Base-by-base conservation (phyloP, 1,284 basidiomycete species). In the Ustilago xerochloae region DNA sequence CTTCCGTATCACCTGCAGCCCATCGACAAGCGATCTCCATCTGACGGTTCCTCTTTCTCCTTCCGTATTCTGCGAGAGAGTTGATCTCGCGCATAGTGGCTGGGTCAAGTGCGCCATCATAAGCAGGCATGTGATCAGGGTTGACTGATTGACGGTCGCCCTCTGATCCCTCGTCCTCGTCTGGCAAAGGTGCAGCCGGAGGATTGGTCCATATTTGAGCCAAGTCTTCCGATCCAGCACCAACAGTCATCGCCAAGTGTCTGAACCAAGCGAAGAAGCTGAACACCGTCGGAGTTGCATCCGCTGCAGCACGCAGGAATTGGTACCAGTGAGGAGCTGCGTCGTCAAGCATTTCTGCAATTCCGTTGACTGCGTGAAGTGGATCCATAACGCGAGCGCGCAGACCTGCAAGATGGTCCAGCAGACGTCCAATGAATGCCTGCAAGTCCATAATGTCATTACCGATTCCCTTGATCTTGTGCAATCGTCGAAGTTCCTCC, bases 221-320 rank as follows among this genome's bases (percentile, higher is more conserved):
- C 15, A 81, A 67, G 49, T 81, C 79, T 29, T 75, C 65, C 18
- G 74, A 71, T 30, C 81, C 81, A 5, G 66, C 65, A 6, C 78
- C 79, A 9, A 78, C 48, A 3, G 76, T 77, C 67, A 77, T 78
- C 1, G 80, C 81, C 0, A 83, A 62, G 47, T 77, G 72, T 24
- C 77, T 74, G 56, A 82, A 66, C 81, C 81, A 82, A 13, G 75
- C 75, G 53, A 82, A 82, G 67, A 79, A 74, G 64, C 75, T 77
- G 57, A 77, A 78, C 30, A 81, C 71, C 6, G 63, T 69, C 8
- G 80, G 70, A 13, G 74, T 71, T 4, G 63, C 58, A 13, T 70
- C 67, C 20, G 76, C 38, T 24, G 67, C 75, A 24, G 60, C 53
- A 38, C 75, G 72, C 46, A 83, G 38, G 56, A 79, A 80, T 15